Conservation (phyloP, 345 rosid species). For the Camelina laxa region DNA sequence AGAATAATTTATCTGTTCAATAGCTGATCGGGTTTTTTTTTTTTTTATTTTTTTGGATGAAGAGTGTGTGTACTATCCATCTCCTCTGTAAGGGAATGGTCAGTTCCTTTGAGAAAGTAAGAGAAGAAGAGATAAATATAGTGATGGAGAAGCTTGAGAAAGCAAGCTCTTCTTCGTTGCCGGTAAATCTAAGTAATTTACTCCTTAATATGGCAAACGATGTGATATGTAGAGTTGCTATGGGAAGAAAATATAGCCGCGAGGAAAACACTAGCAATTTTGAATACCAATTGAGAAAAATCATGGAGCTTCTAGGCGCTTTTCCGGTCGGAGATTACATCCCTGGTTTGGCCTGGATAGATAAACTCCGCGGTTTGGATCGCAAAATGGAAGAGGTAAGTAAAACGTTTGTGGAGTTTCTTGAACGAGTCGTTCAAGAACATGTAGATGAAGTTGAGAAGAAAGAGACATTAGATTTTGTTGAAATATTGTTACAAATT, state of each 20-base stretch:
- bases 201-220: conserved; percentile 45
- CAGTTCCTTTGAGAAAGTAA: conserved; percentile 43
- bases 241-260: conserved; percentile 57
- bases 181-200: conserved; percentile 50
- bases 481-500: too few species aligned
- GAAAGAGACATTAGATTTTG: background rate
- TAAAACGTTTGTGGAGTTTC: conserved; percentile 37
- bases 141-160: conserved; percentile 42
- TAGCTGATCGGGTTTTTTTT: background rate
- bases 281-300: conserved; percentile 33
- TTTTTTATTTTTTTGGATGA: background rate
- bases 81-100: conserved; percentile 56
- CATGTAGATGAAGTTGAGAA: conserved; percentile 22
- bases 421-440: conserved; percentile 35
- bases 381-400: conserved; percentile 27
- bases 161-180: conserved; percentile 15
- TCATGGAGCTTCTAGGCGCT: conserved; percentile 46
- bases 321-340: conserved; percentile 54
- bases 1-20: background rate
- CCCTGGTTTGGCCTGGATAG: conserved; percentile 57
- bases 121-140: conserved; percentile 52
- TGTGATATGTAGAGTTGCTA: conserved; percentile 52
- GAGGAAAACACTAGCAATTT: conserved; percentile 46
- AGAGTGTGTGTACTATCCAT: conserved; percentile 50
- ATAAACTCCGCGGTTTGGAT: conserved; percentile 37